phyloP scores from a whole-genome alignment of 2,329 filamentous ascomycete species.

The Leptodontidium sp. region DNA sequence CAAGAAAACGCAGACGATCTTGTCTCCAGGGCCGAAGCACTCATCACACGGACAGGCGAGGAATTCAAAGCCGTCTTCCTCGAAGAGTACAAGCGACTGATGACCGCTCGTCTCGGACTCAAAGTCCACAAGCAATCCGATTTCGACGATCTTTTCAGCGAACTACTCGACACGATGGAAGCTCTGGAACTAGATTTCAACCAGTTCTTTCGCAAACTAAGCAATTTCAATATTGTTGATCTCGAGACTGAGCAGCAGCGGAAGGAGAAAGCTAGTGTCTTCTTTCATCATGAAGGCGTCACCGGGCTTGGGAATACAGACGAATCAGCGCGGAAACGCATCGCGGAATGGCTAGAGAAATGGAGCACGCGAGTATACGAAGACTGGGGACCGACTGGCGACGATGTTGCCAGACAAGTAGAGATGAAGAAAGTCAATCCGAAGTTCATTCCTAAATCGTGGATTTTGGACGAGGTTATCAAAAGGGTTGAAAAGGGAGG shows the following conservation, averaged over 20 bases:
- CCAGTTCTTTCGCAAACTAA: conserved; percentile 87
- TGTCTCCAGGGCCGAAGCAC: conserved; percentile 79
- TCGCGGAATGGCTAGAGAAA: conserved; percentile 82
- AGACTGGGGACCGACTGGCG: conserved; percentile 72
- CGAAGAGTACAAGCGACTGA: conserved; percentile 86
- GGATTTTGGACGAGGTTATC: conserved; percentile 95
- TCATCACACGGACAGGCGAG: conserved; percentile 82
- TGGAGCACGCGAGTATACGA: conserved; percentile 78
- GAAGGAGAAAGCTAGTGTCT: conserved; percentile 70
- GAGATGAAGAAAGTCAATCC: conserved; percentile 91
- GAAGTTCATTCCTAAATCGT: conserved; percentile 88
- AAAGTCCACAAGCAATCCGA: conserved; percentile 73
- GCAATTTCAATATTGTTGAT: conserved; percentile 66
- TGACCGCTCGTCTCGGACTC: conserved; percentile 82
- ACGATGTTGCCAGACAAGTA: conserved; percentile 68
- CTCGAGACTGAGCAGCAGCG: conserved; percentile 71
- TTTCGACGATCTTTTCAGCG: conserved; percentile 83
- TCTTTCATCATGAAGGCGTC: conserved; percentile 82
- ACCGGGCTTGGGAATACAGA: conserved; percentile 65
- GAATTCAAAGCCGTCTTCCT: conserved; percentile 91
- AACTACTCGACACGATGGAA: conserved; percentile 82
- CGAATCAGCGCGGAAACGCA: conserved; percentile 67
- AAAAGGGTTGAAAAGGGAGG: conserved; percentile 84
- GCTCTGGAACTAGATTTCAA: conserved; percentile 89
- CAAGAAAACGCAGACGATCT: conserved; percentile 75